phyloP scores from a whole-genome alignment of 306 rosid species.

The Pterocarpus santalinus region DNA sequence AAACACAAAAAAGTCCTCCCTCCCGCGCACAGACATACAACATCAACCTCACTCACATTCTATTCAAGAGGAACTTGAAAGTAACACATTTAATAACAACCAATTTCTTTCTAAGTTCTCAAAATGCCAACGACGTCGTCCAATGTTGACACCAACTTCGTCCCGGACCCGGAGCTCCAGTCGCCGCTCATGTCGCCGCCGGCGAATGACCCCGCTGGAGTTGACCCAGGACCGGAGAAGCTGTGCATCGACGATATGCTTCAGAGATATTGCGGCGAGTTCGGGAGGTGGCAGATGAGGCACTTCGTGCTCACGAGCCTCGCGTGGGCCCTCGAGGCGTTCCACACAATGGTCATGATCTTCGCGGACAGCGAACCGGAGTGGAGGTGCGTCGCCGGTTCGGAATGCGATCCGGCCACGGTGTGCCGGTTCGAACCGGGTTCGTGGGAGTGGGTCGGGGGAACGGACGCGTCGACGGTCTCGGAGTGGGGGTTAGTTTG shows the following conservation, averaged over 20 bases:
- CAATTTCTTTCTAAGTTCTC: not conserved
- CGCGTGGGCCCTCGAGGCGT: slow-evolving; percentile 93
- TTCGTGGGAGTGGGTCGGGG: slow-evolving; percentile 80
- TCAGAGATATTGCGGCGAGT: slow-evolving; percentile 78
- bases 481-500: slow-evolving; percentile 82
- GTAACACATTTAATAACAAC: not conserved
- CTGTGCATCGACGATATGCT: slow-evolving; percentile 84
- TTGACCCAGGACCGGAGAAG: slow-evolving; percentile 35
- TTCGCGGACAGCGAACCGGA: slow-evolving; percentile 82
- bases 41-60: too few relatives aligned
- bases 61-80: not conserved
- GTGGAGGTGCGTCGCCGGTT: slow-evolving; percentile 60
- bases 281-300: slow-evolving; percentile 80
- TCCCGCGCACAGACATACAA: too few relatives aligned
- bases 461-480: slow-evolving; percentile 58
- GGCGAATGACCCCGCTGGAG: not conserved
- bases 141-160: not conserved
- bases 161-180: slow-evolving; percentile 8
- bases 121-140: slow-evolving; percentile 36
- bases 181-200: slow-evolving; percentile 52
- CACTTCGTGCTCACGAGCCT: slow-evolving; percentile 85
- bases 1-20: too few relatives aligned
- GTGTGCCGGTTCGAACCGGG: slow-evolving; percentile 64
- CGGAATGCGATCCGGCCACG: slow-evolving; percentile 50
- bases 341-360: slow-evolving; percentile 96